Conservation (phyloP, 169 alveolate genomes). For the Plasmodium inui region DNA sequence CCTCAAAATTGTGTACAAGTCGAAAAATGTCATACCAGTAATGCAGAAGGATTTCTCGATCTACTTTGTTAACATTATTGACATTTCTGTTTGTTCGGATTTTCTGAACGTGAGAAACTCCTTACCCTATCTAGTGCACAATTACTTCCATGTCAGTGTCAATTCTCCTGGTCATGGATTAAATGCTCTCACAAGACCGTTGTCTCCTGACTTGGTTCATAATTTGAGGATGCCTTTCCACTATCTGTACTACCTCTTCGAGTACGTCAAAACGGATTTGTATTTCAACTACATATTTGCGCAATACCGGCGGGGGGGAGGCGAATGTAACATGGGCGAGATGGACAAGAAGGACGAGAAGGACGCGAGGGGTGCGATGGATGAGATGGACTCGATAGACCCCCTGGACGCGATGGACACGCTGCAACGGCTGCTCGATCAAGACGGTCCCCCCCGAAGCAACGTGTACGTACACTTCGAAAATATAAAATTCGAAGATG, state of each 20-base stretch:
- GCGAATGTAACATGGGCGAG: background rate
- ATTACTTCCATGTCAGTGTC: constrained; percentile 88
- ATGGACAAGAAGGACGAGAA: background rate
- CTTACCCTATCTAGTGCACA: constrained; percentile 84
- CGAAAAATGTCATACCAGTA: constrained; percentile 93
- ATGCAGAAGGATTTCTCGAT: constrained; percentile 96
- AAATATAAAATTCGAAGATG: constrained; percentile 10
- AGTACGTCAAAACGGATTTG: constrained; percentile 83
- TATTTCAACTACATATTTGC: constrained; percentile 45
- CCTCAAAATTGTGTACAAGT: constrained; percentile 95
- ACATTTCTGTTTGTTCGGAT: constrained; percentile 94
- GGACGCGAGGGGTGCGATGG: background rate
- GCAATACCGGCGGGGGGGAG: background rate
- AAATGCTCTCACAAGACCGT: constrained; percentile 93
- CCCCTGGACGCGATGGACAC: background rate
- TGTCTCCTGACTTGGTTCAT: constrained; percentile 87
- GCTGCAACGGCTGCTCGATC: background rate
- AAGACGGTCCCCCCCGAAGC: background rate
- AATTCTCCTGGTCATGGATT: constrained; percentile 90
- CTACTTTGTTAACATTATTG: constrained; percentile 95
- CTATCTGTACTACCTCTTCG: constrained; percentile 91
- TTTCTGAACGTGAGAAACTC: constrained; percentile 86
- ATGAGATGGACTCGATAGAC: background rate
- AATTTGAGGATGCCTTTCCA: constrained; percentile 93
- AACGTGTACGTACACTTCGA: constrained; percentile 53